Conservation (phyloP, 495 filamentous ascomycete genomes). For the Penicillium cataractarum region DNA sequence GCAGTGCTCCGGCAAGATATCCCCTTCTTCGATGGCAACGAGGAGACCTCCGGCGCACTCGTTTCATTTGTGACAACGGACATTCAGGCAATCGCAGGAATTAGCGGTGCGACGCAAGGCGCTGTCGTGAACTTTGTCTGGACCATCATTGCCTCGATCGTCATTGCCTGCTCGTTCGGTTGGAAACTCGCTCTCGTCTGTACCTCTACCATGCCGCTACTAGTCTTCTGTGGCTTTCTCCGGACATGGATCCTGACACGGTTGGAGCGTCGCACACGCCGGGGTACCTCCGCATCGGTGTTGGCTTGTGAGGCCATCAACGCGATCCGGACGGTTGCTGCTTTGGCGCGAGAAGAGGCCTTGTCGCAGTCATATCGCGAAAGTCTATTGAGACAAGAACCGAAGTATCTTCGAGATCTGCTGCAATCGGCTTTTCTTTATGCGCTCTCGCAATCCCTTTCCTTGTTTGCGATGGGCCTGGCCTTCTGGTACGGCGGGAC, state of each 20-base stretch:
- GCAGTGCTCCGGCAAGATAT: conserved; percentile 65
- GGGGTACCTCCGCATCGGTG: not conserved
- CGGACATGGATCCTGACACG: conserved; percentile 60
- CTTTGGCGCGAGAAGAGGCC: not conserved
- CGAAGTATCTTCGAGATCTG: not conserved
- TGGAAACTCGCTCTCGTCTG: conserved; percentile 90
- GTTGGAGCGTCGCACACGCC: not conserved
- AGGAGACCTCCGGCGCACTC: conserved; percentile 65
- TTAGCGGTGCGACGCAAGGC: conserved; percentile 77
- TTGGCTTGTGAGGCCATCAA: not conserved
- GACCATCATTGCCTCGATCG: conserved; percentile 68
- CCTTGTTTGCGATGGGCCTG: not conserved
- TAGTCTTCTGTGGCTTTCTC: conserved; percentile 78
- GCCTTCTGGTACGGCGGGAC: not conserved
- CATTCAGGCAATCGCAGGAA: conserved; percentile 74
- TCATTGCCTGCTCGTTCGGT: conserved; percentile 66
- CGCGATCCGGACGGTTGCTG: not conserved
- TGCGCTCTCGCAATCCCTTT: not conserved
- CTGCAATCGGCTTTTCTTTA: not conserved
- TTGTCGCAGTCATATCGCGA: not conserved
- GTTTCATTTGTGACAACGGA: conserved; percentile 81
- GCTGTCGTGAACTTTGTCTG: conserved; percentile 72
- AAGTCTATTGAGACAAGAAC: not conserved
- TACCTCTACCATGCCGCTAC: conserved; percentile 70
- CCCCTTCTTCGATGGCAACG: conserved; percentile 77